Evolutionary conservation across 306 rosid species (phyloP).

Genomic region (Lagenaria siceraria): DNA sequence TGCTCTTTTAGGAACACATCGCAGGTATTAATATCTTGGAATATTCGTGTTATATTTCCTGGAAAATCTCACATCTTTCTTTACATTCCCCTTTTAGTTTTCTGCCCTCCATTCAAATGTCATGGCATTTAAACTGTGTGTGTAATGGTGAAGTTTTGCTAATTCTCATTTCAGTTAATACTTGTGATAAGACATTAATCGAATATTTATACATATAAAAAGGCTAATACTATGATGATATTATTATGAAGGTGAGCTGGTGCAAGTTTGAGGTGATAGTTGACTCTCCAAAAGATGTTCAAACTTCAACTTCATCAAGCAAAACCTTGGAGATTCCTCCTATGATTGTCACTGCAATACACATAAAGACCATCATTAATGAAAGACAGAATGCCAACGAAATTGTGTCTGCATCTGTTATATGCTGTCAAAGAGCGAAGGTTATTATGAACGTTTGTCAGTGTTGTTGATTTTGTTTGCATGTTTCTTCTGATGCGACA

Average conservation of each 20-base stretch:
- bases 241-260: slow-evolving; percentile 75
- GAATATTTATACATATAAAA: neutral
- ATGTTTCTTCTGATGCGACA: slow-evolving; percentile 5
- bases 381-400: slow-evolving; percentile 62
- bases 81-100: neutral
- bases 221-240: slow-evolving; percentile 11
- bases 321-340: slow-evolving; percentile 53
- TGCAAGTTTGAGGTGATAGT: slow-evolving; percentile 86
- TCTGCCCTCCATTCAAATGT: too few species aligned
- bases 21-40: slow-evolving; percentile 41
- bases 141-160: too few species aligned
- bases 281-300: slow-evolving; percentile 62
- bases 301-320: slow-evolving; percentile 41
- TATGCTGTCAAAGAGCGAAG: slow-evolving; percentile 80
- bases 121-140: too few species aligned
- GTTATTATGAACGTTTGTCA: slow-evolving; percentile 29
- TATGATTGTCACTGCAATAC: slow-evolving; percentile 63
- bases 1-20: slow-evolving; percentile 67
- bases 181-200: neutral
- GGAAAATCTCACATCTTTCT: neutral
- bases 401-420: slow-evolving; percentile 85
- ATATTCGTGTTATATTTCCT: neutral
- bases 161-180: neutral
- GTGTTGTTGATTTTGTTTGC: slow-evolving; percentile 8
- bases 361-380: slow-evolving; percentile 67